Evolutionary conservation across 495 filamentous ascomycete species (phyloP).

Genomic region (Annulohypoxylon bovei): DNA sequence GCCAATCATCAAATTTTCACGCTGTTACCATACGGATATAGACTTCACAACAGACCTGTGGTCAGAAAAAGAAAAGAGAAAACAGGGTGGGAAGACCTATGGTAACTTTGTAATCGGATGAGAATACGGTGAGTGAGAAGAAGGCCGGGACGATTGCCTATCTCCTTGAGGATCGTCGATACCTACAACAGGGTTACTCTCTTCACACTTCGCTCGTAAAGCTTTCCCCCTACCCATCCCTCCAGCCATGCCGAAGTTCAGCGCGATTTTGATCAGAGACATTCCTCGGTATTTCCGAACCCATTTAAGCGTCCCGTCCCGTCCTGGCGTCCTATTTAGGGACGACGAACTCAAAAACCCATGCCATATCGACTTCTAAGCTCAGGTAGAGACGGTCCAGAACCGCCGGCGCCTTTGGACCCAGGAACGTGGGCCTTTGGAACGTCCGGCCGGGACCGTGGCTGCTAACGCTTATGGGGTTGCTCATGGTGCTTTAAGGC

Average conservation of each 20-base stretch:
- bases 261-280: background rate
- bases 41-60: background rate
- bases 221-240: background rate
- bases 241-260: background rate
- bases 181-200: background rate
- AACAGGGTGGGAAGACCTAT: background rate
- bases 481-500: constrained; percentile 1
- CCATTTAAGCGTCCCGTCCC: constrained; percentile 22
- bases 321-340: constrained; percentile 13
- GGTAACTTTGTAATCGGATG: constrained; percentile 7
- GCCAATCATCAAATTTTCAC: constrained; percentile 30
- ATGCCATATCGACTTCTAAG: background rate
- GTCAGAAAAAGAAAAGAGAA: constrained; percentile 3
- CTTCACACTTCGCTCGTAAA: background rate
- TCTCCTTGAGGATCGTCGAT: constrained; percentile 7
- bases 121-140: constrained; percentile 2
- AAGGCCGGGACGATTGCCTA: background rate
- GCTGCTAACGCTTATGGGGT: constrained; percentile 17
- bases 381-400: constrained; percentile 26
- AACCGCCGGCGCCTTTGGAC: constrained; percentile 30
- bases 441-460: constrained; percentile 29
- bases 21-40: constrained; percentile 1
- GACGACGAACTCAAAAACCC: background rate
- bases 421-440: constrained; percentile 42
- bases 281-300: constrained; percentile 15